Evolutionary conservation across 345 rosid genomes (phyloP).

Genomic region (Nasturtium officinale): DNA sequence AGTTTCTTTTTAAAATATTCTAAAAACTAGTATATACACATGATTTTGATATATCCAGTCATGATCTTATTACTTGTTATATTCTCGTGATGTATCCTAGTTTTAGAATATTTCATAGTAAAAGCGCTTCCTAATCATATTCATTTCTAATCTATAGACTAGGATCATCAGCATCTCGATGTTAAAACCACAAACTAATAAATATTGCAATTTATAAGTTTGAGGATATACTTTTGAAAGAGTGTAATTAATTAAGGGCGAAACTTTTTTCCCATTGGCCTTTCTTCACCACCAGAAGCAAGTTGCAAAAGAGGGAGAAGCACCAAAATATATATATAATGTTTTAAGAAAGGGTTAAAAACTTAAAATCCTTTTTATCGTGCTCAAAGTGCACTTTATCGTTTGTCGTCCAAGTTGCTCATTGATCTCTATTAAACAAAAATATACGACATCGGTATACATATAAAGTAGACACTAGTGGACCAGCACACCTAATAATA

Average conservation of each 20-base stretch:
- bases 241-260: conserved; percentile 3
- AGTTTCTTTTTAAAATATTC: background rate
- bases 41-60: no score
- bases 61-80: no score
- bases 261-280: conserved; percentile 36
- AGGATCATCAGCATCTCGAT: conserved; percentile 5
- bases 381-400: conserved; percentile 30
- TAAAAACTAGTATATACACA: no score
- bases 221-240: conserved; percentile 7
- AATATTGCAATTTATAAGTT: background rate
- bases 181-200: conserved; percentile 12
- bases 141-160: background rate
- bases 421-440: conserved; percentile 12
- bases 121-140: conserved; percentile 9
- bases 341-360: background rate
- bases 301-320: conserved; percentile 38
- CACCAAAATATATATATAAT: conserved; percentile 28
- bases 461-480: conserved; percentile 5
- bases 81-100: background rate
- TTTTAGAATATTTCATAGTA: background rate
- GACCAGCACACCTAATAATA: conserved; percentile 18
- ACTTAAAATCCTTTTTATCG: conserved; percentile 5
- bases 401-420: conserved; percentile 23
- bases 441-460: conserved; percentile 4
- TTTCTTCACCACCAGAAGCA: conserved; percentile 38